Conservation (phyloP, 78 protist species). For the Chrysochromulina tobinii region DNA sequence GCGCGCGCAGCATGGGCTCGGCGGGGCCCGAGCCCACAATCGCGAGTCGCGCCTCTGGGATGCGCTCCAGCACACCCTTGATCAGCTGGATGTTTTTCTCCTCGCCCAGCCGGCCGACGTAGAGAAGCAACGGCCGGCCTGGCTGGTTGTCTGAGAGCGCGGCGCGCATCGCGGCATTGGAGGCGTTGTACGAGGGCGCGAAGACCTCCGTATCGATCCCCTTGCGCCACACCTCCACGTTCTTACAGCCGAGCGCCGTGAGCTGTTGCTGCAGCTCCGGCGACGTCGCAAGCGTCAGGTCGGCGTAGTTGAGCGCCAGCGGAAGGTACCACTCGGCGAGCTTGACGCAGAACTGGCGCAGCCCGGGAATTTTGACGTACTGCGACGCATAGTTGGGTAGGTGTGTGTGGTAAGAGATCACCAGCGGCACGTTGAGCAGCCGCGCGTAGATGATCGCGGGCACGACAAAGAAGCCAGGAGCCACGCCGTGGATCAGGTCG, state of each 20-base stretch:
- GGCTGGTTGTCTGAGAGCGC: slow-evolving; percentile 19
- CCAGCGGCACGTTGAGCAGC: background rate
- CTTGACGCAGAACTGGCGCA: background rate
- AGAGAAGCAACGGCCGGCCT: background rate
- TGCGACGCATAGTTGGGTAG: slow-evolving; percentile 34
- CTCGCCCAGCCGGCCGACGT: slow-evolving; percentile 40
- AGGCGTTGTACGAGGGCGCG: background rate
- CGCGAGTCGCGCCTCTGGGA: slow-evolving; percentile 22
- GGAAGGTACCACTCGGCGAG: background rate
- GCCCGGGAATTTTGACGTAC: background rate
- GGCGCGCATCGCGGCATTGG: background rate
- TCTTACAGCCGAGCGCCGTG: background rate
- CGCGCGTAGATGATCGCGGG: slow-evolving; percentile 9
- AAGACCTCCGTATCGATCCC: slow-evolving; percentile 34
- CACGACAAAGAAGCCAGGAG: background rate
- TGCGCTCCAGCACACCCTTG: background rate
- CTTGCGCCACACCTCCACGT: slow-evolving; percentile 47
- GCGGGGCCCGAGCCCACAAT: slow-evolving; percentile 42
- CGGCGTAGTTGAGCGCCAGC: slow-evolving; percentile 2
- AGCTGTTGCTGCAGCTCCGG: slow-evolving; percentile 31
- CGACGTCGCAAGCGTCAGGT: slow-evolving; percentile 31
- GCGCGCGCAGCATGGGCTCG: background rate
- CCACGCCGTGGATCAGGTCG: background rate
- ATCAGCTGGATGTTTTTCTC: slow-evolving; percentile 7
- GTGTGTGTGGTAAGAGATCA: slow-evolving; percentile 56